These are phyloP conservation scores for Penicillium olsonii DNA, from an alignment of 2,329 filamentous ascomycete species.

Conservation along the genomic window DNA sequence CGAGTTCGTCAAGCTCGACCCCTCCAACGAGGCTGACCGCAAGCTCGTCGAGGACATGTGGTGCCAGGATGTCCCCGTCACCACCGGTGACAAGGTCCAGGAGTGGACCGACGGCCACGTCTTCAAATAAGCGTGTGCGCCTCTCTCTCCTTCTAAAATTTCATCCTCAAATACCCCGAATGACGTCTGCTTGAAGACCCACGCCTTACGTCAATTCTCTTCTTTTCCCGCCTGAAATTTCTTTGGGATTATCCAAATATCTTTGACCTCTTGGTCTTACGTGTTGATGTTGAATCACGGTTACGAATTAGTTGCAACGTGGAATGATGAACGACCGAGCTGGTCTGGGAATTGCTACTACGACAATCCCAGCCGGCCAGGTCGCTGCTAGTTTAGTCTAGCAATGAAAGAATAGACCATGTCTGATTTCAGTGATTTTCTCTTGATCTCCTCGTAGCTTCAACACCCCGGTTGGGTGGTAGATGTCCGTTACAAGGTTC, in stretches of 20 bases:
- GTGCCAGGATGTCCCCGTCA: constrained; percentile 85
- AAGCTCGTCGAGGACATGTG: constrained; percentile 85
- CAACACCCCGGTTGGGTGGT: background rate
- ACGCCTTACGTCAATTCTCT: constrained; percentile 10
- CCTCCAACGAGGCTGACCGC: constrained; percentile 77
- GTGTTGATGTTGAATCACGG: constrained; percentile 28
- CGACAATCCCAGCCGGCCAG: constrained; percentile 2
- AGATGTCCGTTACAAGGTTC: too few species aligned
- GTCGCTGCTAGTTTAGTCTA: constrained; percentile 24
- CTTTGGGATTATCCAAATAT: constrained; percentile 19
- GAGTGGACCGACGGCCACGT: constrained; percentile 91
- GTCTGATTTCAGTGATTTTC: constrained; percentile 7
- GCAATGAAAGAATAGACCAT: constrained; percentile 18
- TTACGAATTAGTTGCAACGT: constrained; percentile 29
- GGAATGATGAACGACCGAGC: constrained; percentile 23
- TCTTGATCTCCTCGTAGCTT: background rate
- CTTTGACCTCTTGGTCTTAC: constrained; percentile 16
- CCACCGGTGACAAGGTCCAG: constrained; percentile 83
- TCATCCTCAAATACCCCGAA: constrained; percentile 24
- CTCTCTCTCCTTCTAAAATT: constrained; percentile 12
- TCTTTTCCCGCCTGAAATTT: constrained; percentile 7
- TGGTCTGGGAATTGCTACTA: constrained; percentile 5
- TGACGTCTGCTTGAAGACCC: constrained; percentile 9
- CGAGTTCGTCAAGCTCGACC: constrained; percentile 94
- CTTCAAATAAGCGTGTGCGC: constrained; percentile 77